Conservation (phyloP, 148 eudicot species). For the Camellia granthamiana region DNA sequence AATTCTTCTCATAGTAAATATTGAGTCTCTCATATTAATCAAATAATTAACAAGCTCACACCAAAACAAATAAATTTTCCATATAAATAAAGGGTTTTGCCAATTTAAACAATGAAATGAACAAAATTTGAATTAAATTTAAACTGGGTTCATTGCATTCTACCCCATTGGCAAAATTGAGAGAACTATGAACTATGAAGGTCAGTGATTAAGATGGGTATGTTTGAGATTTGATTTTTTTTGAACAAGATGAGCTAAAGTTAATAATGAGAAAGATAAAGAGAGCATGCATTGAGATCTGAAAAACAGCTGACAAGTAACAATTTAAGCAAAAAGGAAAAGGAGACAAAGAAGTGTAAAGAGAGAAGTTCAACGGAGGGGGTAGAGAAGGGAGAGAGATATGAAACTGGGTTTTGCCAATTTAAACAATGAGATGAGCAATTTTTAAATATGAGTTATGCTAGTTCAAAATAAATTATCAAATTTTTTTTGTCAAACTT, state of each 20-base stretch:
- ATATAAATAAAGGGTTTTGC: slow-evolving; percentile 1
- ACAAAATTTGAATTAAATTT: not conserved
- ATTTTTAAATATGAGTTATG: no score
- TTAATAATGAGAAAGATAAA: no score
- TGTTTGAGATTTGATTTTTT: no score
- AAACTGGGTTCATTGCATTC: not conserved
- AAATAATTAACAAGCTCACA: not conserved
- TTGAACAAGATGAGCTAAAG: no score
- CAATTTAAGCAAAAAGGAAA: no score
- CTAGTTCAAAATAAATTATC: no score
- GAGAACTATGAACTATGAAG: not conserved
- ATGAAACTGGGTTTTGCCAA: not conserved
- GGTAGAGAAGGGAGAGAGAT: no score
- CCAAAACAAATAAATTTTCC: not conserved
- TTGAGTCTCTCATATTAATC: not conserved
- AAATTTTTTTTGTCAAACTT: no score
- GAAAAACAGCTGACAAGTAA: no score
- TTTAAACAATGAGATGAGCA: not conserved
- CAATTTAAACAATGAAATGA: not conserved
- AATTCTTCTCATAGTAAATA: not conserved
- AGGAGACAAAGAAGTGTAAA: no score
- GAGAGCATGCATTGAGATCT: no score
- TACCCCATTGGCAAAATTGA: not conserved
- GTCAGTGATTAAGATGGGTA: not conserved
- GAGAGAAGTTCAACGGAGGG: no score